Evolutionary conservation across 2,329 filamentous ascomycete genomes (phyloP), one percentile per base, ranked within the genome.

Genomic region (Huntiella moniliformis): DNA sequence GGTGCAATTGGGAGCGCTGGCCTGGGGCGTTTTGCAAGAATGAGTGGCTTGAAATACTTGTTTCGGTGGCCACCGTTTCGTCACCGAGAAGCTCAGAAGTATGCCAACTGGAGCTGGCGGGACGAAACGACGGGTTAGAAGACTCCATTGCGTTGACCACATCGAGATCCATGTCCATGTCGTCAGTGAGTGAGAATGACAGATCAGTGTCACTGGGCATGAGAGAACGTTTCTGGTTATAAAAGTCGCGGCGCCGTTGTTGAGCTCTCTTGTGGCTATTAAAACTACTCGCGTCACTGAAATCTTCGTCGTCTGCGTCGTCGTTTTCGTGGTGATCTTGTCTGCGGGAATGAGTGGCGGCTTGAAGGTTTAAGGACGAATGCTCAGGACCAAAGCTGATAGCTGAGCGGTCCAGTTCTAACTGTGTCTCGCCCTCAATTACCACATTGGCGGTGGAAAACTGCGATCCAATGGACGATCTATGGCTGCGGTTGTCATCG

Each of bases 401-500:
- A n/a, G 43, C 39, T 35, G 45, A 43, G 18, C 18, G 12, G 13
- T 42, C 31, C 31, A 16, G 3, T 16, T 40, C 41, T 15, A 38
- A 32, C 32, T 42, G 44, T 15, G 43, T 49, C 17, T 39, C 32
- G 17, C 35, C 40, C 38, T 46, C 47, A 18, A 49, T 43, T 35
- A 46, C 34, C 36, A 49, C 35, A 46, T 49, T 49, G 12, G 44
- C 47, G 31, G 28, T 43, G 17, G 35, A 43, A 34, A 31, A 48
- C 17, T 44, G 46, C 32, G 48, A 50, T 13, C 39, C 41, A 15
- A 46, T 33, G 11, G 48, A 50, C 33, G 44, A 50, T 17, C 48
- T 42, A 53, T 46, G 55, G 50, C 32, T 52, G 48, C 22, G 54
- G 42, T 60, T 59, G 12, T 44, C 55, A 41, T 60, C 59, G 5